A percentile compares a stretch with the other conserved stretches of the same genome.
These are phyloP conservation scores for Litsea cubeba DNA, from an alignment of 164 flowering plant species.

Conservation along the genomic window DNA sequence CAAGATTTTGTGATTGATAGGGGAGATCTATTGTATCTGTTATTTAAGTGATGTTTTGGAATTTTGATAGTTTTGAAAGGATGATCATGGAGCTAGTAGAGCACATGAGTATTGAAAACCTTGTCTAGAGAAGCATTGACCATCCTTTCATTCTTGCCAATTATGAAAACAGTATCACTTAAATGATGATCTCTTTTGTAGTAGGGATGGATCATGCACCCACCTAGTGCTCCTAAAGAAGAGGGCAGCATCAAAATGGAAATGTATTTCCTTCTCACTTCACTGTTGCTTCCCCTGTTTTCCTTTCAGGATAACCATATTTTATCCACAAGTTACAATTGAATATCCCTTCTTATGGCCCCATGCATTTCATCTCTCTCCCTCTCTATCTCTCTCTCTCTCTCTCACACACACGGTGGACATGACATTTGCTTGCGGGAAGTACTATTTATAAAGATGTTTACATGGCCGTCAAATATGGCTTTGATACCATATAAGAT, in stretches of 20 bases:
- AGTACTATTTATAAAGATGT: too few relatives aligned
- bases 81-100: neutral
- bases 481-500: too few relatives aligned
- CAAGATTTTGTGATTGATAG: neutral
- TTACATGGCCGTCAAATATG: too few relatives aligned
- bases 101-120: neutral
- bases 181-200: neutral
- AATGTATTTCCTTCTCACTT: conserved; percentile 1
- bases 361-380: neutral
- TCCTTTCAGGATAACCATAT: neutral
- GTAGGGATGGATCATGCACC: conserved; percentile 8
- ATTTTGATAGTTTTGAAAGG: neutral
- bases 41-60: neutral
- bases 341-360: neutral
- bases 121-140: conserved; percentile 6
- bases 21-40: neutral
- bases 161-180: neutral
- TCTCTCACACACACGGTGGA: too few relatives aligned
- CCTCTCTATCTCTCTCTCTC: neutral
- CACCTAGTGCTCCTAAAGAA: conserved; percentile 9
- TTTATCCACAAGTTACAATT: conserved; percentile 4
- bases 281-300: neutral
- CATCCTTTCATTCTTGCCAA: neutral
- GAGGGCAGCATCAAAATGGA: conserved; percentile 4
- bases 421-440: too few relatives aligned